These are phyloP conservation scores for Suillus sp. DNA, from an alignment of 768 basidiomycete genomes.

Conservation along the genomic window DNA sequence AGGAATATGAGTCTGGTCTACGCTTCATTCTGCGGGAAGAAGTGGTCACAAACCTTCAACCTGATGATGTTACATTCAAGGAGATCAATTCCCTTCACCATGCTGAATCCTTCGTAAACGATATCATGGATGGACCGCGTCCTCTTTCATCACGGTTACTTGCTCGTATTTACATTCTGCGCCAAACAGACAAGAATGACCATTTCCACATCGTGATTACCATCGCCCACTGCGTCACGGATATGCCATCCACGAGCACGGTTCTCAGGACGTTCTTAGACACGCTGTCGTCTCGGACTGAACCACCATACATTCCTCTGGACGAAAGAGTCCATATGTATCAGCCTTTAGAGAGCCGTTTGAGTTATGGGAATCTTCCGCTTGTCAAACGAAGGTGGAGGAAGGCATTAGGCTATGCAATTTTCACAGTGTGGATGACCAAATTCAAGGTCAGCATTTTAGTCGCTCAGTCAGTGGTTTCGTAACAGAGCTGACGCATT, in stretches of 20 bases:
- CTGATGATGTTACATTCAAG: conserved; percentile 42
- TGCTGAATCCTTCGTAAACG: conserved; percentile 35
- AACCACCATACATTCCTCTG: conserved; percentile 25
- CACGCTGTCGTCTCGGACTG: conserved; percentile 28
- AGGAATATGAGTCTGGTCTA: conserved; percentile 30
- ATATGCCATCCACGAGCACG: conserved; percentile 48
- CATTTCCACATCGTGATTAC: conserved; percentile 46
- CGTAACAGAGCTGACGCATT: conserved; percentile 8
- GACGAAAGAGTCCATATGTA: conserved; percentile 43
- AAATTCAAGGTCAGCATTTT: conserved; percentile 38
- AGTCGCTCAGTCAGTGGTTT: background rate
- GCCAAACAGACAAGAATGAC: conserved; percentile 39
- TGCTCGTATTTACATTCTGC: conserved; percentile 43
- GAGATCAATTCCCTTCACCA: conserved; percentile 39
- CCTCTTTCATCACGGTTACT: conserved; percentile 43
- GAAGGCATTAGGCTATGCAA: conserved; percentile 42
- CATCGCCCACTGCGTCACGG: conserved; percentile 51
- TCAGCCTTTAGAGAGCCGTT: conserved; percentile 41
- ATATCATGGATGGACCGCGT: conserved; percentile 36
- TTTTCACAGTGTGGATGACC: conserved; percentile 34
- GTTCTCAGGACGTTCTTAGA: conserved; percentile 48
- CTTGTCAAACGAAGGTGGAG: conserved; percentile 48
- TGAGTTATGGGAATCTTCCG: conserved; percentile 34
- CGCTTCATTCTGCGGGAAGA: conserved; percentile 44
- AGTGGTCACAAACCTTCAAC: conserved; percentile 27